Conservation (phyloP, 257 asterid genomes). For the Scutellaria baicalensis region DNA sequence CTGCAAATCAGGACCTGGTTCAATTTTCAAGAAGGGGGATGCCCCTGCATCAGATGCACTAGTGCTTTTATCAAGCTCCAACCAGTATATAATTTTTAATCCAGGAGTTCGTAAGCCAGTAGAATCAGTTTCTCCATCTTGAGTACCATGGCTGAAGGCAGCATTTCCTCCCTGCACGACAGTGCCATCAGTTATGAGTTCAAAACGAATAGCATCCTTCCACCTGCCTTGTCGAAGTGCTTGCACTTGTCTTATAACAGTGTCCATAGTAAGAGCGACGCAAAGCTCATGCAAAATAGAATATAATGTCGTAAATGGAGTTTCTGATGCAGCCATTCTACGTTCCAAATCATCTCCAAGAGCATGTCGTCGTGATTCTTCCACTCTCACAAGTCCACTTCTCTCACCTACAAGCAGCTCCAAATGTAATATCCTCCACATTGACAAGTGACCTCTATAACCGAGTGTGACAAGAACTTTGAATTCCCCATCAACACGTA, state of each 20-base stretch:
- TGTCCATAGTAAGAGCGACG: conserved; percentile 94
- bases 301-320: conserved; percentile 72
- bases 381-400: conserved; percentile 76
- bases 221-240: conserved; percentile 89
- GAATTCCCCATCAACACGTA: conserved; percentile 91
- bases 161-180: conserved; percentile 59
- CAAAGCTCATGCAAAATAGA: conserved; percentile 89
- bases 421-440: conserved; percentile 98
- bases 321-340: conserved; percentile 90
- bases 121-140: conserved; percentile 81
- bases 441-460: conserved; percentile 89
- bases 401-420: conserved; percentile 94
- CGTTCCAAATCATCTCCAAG: conserved; percentile 99
- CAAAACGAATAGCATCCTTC: conserved; percentile 97
- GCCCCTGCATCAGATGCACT: conserved; percentile 58
- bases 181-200: conserved; percentile 85
- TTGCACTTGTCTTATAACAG: conserved; percentile 91
- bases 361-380: conserved; percentile 83
- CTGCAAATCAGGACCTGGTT: conserved; percentile 87
- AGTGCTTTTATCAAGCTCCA: conserved; percentile 71
- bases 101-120: conserved; percentile 89
- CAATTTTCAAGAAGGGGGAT: conserved; percentile 77
- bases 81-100: conserved; percentile 84
- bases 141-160: conserved; percentile 41
- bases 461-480: conserved; percentile 96